Conservation (phyloP, 1,284 basidiomycete species). For the Ceratorhiza oryzae-sativae region DNA sequence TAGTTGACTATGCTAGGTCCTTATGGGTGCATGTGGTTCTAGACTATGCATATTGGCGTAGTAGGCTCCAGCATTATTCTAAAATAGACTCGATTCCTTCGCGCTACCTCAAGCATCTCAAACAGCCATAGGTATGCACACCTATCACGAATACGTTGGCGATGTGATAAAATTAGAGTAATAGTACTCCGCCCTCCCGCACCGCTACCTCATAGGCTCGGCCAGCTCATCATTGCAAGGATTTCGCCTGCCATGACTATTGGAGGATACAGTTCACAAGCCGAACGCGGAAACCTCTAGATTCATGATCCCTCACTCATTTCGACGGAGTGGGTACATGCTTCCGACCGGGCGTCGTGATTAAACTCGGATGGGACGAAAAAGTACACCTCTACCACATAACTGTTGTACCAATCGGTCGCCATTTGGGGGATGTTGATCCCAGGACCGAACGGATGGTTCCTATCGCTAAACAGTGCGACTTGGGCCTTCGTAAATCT, state of each 20-base stretch:
- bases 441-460: not conserved
- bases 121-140: too few species aligned
- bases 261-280: not conserved
- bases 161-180: too few species aligned
- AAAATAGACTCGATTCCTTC: not conserved
- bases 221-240: not conserved
- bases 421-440: not conserved
- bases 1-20: not conserved
- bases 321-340: not conserved
- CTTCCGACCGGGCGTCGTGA: not conserved
- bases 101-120: too few species aligned
- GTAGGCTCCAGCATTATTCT: not conserved
- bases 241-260: not conserved
- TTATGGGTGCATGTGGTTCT: not conserved
- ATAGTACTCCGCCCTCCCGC: too few species aligned
- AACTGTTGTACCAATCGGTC: not conserved
- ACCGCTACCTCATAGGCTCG: not conserved
- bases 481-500: too few species aligned
- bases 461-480: too few species aligned
- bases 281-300: not conserved
- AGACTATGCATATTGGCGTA: conserved; percentile 53
- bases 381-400: not conserved
- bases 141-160: too few species aligned
- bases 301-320: not conserved
- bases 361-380: not conserved